Percentiles rank a stretch among this genome's conserved stretches.
Evolutionary conservation across 345 rosid species (phyloP).

Genomic region (Trapa incisa): DNA sequence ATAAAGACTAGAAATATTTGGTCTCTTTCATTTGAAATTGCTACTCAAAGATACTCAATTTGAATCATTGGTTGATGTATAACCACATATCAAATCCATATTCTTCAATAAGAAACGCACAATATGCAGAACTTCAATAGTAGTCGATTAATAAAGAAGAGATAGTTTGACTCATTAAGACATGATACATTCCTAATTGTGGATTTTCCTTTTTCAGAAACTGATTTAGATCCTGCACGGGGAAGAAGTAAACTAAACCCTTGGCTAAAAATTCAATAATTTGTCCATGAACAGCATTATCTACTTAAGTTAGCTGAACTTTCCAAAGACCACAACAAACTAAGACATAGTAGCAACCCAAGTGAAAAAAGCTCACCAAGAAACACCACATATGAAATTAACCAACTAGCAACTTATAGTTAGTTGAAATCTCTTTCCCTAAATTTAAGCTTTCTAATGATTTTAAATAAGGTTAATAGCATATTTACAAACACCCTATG

Average conservation of each 20-base stretch:
- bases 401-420: background rate
- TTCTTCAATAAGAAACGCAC: too few relatives aligned
- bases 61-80: background rate
- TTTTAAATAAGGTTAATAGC: too few relatives aligned
- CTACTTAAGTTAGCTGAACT: background rate
- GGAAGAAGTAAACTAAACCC: too few relatives aligned
- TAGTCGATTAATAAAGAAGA: too few relatives aligned
- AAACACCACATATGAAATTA: background rate
- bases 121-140: too few relatives aligned
- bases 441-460: background rate
- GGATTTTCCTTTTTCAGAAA: too few relatives aligned
- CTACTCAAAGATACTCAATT: background rate
- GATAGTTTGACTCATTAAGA: too few relatives aligned
- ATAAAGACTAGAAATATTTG: slow-evolving; percentile 10
- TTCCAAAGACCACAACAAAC: background rate
- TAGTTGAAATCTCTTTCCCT: background rate
- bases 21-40: background rate
- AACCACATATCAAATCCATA: too few relatives aligned
- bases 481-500: too few relatives aligned
- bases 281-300: background rate
- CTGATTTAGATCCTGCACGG: too few relatives aligned
- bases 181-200: too few relatives aligned
- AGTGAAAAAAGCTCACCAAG: background rate
- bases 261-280: too few relatives aligned
- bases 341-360: background rate